Evolutionary conservation across 2,329 filamentous ascomycete genomes (phyloP).

Genomic region (Scopulariopsis brevicaulis): DNA sequence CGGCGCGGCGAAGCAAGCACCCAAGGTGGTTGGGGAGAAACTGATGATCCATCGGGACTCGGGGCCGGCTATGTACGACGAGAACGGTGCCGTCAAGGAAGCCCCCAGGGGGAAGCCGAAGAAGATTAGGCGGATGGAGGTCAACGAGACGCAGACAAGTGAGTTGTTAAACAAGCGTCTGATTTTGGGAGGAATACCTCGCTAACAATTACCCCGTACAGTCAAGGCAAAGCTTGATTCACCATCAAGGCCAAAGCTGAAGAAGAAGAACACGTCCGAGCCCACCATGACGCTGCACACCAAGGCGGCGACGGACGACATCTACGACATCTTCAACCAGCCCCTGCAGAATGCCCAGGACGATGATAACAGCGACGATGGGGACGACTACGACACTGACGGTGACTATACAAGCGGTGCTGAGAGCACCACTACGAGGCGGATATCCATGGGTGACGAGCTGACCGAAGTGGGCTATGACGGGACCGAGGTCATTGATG

Average conservation of each 20-base stretch:
- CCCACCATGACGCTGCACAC: slow-evolving; percentile 99
- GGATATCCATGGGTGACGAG: slow-evolving; percentile 37
- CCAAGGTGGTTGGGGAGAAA: slow-evolving; percentile 20
- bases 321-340: slow-evolving; percentile 94
- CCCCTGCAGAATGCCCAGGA: slow-evolving; percentile 31
- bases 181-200: neutral
- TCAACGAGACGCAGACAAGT: slow-evolving; percentile 91
- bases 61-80: slow-evolving; percentile 32
- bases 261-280: slow-evolving; percentile 58
- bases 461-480: slow-evolving; percentile 4
- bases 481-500: neutral
- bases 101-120: slow-evolving; percentile 37
- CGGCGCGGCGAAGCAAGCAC: slow-evolving; percentile 33
- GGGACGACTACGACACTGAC: slow-evolving; percentile 62
- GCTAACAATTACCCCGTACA: slow-evolving; percentile 26
- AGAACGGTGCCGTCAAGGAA: slow-evolving; percentile 45
- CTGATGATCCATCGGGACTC: slow-evolving; percentile 31
- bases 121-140: slow-evolving; percentile 72
- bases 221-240: slow-evolving; percentile 92
- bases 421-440: slow-evolving; percentile 69
- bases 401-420: slow-evolving; percentile 73
- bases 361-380: slow-evolving; percentile 35
- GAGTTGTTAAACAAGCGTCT: slow-evolving; percentile 22
- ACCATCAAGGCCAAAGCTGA: slow-evolving; percentile 72
- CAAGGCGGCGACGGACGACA: slow-evolving; percentile 88